Percentiles rank a stretch among this genome's conserved stretches.
Evolutionary conservation across 139 green algal species (phyloP).

Genomic region (Coccomyxa sp.): DNA sequence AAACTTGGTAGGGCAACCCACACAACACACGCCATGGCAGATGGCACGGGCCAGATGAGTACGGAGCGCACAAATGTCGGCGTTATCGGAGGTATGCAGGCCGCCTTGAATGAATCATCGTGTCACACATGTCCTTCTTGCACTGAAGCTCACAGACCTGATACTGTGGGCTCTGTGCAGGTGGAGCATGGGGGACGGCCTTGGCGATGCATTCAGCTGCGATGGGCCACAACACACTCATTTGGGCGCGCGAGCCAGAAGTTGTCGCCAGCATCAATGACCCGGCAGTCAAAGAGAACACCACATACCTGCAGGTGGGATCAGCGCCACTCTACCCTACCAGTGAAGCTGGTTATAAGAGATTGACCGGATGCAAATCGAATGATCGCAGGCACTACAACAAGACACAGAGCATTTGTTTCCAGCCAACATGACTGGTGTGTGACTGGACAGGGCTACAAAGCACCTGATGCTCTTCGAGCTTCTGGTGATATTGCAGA

Average conservation of each 20-base stretch:
- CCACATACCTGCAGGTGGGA: constrained; percentile 43
- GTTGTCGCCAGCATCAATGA: constrained; percentile 64
- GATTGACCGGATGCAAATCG: not conserved
- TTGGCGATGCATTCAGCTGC: constrained; percentile 57
- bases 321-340: too few relatives aligned
- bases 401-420: not conserved
- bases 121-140: not conserved
- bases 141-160: not conserved
- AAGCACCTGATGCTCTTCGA: constrained; percentile 40
- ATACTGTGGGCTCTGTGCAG: constrained; percentile 28
- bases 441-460: constrained; percentile 33
- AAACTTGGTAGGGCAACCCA: too few relatives aligned
- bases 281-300: constrained; percentile 52
- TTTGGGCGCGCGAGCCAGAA: constrained; percentile 66
- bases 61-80: not conserved
- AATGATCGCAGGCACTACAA: not conserved
- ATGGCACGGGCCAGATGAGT: not conserved
- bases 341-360: too few relatives aligned
- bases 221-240: constrained; percentile 58
- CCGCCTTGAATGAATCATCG: not conserved
- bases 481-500: constrained; percentile 44
- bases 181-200: constrained; percentile 76
- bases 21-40: too few relatives aligned
- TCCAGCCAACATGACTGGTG: not conserved
- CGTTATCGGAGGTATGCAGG: not conserved